phyloP scores from a whole-genome alignment of 2,329 filamentous ascomycete species.

The Saccharata proteae region DNA sequence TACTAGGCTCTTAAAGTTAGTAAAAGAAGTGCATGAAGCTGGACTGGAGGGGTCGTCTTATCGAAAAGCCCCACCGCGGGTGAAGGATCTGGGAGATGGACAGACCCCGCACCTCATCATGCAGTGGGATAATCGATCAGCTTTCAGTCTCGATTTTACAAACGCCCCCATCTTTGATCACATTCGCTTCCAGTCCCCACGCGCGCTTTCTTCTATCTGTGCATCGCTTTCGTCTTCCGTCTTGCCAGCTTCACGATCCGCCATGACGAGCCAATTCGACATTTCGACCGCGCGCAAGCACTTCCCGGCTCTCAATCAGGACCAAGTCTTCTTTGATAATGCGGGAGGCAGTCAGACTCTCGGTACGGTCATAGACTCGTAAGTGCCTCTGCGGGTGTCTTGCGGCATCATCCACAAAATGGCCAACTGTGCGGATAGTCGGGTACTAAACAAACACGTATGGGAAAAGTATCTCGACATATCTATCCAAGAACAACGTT shows the following conservation, averaged over 20 bases:
- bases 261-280: constrained; percentile 35
- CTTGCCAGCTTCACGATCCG: background rate
- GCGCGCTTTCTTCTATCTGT: no score
- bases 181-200: no score
- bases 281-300: constrained; percentile 43
- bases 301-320: constrained; percentile 56
- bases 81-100: no score
- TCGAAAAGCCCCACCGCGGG: no score
- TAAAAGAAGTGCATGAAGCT: no score
- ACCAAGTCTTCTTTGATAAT: constrained; percentile 67
- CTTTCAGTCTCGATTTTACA: no score
- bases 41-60: no score
- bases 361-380: constrained; percentile 54
- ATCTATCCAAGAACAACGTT: constrained; percentile 57
- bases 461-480: constrained; percentile 48
- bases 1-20: no score
- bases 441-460: background rate
- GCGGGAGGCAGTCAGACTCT: constrained; percentile 64
- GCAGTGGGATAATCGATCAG: no score
- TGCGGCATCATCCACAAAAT: background rate
- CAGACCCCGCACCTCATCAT: no score
- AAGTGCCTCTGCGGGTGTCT: constrained; percentile 16
- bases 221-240: no score
- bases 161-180: no score
- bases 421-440: background rate